Base-by-base conservation (phyloP, 306 rosid genomes). In the cucumber (Cucumis sativus) region DNA sequence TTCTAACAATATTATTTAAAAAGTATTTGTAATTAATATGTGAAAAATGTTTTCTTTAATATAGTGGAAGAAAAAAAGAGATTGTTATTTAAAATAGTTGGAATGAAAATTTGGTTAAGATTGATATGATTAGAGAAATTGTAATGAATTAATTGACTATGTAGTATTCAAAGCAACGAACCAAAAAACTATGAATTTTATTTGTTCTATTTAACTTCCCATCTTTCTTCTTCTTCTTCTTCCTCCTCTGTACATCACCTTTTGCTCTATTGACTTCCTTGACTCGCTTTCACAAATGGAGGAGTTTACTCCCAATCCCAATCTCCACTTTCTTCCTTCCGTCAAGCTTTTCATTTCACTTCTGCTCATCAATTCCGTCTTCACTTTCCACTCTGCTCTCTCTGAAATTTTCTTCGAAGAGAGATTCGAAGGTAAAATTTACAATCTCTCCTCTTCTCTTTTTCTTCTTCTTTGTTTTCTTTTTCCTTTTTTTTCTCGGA, bases 361-460 rank as follows among this genome's bases (percentile, higher is more conserved):
- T 20, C 23, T 84, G 13, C 79, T 77, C 30, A 4, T 49, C 20
- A 71, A 15, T 18, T 68, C 56, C 56, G 11, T 68, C 39, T 70
- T 82, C 66, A 75, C 75, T 40, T 41, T 82, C 28, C 91, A 33
- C 72, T 77, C 81, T 41, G 81, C 90, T 0, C 55, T 79, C 74
- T 82, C 96, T 8, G 97, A 95, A 78, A 85, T 92, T 82, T 77
- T 92, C 62, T 95, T 95, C 76, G 98, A 95, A 81, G 98, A 95
- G 58, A 86, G 96, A 56, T 95, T 92, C 8, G 90, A 92, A 17
- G 97, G 97, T 95, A 83, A 12, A 21, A 45, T n/a, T 35, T 67
- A 59, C 51, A 6, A 4, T 49, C 37, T 23, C 16, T 1, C 45
- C 14, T 49, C 25, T 28, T 28, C 30, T 60, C 35, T 82, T 41